Evolutionary conservation across 768 basidiomycete genomes (phyloP), one percentile per base, ranked within the genome.

Genomic region (Kwoniella heveanensis): DNA sequence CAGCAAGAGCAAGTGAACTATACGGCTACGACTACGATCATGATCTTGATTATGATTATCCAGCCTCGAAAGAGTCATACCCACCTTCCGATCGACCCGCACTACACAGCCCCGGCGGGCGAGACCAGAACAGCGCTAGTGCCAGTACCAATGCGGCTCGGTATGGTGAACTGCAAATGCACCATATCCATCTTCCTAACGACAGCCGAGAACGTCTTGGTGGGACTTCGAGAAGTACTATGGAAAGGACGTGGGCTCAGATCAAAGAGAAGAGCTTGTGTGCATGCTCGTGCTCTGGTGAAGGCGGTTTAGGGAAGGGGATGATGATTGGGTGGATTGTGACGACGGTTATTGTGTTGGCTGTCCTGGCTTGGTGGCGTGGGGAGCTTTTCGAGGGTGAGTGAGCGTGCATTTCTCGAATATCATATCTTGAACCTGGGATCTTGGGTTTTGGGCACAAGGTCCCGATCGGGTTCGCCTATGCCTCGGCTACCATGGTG

Each of bases 361-460:
- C 88, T 51, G 90, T 89, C n/a, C 86, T 93, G 74, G 88, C 87
- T 32, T 86, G 91, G 68, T 94, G 89, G 85, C 88, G 87, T 79
- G 84, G 85, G 22, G 86, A 95, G 75, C 84, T 95, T 46, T 94
- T 96, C 80, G 80, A 85, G 70, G 86, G 92, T 92, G 72, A 77
- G 89, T 83, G 27, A 48, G 15, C 17, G 2, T 44, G 48, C 17
- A 15, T 49, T 49, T n/a, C n/a, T n/a, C n/a, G n/a, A n/a, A n/a
- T n/a, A n/a, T n/a, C n/a, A n/a, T n/a, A n/a, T n/a, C n/a, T n/a
- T n/a, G n/a, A n/a, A n/a, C n/a, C n/a, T n/a, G n/a, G n/a, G n/a
- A n/a, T n/a, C n/a, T n/a, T n/a, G n/a, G n/a, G n/a, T n/a, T n/a
- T n/a, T n/a, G n/a, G n/a, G n/a, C n/a, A n/a, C n/a, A n/a, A n/a